These are phyloP conservation scores for Fonsecaea pugnacius DNA, from an alignment of 2,329 filamentous ascomycete species.

Conservation along the genomic window DNA sequence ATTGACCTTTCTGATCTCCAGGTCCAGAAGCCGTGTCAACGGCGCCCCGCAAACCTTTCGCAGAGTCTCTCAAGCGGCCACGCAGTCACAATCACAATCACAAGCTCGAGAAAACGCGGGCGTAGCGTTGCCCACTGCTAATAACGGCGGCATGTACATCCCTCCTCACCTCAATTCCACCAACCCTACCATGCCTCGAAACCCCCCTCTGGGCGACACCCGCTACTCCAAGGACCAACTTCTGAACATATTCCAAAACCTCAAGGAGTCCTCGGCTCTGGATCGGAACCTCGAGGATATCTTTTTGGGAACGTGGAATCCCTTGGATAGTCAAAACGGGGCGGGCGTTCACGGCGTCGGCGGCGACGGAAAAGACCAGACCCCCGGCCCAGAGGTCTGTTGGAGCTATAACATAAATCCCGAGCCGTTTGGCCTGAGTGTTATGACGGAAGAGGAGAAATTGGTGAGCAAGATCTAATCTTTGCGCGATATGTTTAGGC, in stretches of 20 bases:
- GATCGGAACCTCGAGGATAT: conserved; percentile 68
- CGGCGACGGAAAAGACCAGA: conserved; percentile 72
- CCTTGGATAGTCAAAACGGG: conserved; percentile 63
- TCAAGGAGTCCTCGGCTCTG: conserved; percentile 58
- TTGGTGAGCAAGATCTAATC: conserved; percentile 54
- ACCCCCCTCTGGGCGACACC: conserved; percentile 57
- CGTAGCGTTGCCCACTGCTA: conserved; percentile 42
- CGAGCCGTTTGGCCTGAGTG: conserved; percentile 72
- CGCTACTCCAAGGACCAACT: conserved; percentile 81
- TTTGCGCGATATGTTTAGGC: conserved; percentile 18
- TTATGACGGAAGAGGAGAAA: conserved; percentile 71
- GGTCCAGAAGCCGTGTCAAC: conserved; percentile 66
- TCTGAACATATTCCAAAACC: conserved; percentile 70
- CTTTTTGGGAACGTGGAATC: conserved; percentile 79
- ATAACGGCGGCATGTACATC: conserved; percentile 59
- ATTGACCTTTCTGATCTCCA: conserved; percentile 39
- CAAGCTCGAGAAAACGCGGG: conserved; percentile 49
- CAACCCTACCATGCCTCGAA: conserved; percentile 55
- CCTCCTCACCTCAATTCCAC: conserved; percentile 64
- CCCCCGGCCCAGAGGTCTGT: conserved; percentile 84
- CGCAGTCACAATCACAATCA: conserved; percentile 45
- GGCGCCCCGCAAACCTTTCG: conserved; percentile 71
- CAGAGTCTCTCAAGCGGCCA: conserved; percentile 64
- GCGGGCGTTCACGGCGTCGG: conserved; percentile 72
- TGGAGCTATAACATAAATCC: conserved; percentile 78